Evolutionary conservation across 768 basidiomycete species (phyloP).

Genomic region (Thelephora aurantiotincta): DNA sequence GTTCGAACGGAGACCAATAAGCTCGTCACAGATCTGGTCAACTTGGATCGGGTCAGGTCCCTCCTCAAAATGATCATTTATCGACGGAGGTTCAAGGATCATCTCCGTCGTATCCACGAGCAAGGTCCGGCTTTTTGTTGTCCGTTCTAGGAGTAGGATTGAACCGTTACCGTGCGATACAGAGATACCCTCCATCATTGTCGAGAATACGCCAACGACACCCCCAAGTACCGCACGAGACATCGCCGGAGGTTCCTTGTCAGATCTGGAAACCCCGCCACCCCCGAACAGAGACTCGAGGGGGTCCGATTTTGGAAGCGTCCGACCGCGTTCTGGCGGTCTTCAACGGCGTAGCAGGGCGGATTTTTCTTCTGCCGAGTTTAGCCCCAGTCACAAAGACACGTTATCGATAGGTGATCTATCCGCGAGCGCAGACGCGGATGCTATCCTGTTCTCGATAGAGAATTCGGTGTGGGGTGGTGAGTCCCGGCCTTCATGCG

Average conservation of each 20-base stretch:
- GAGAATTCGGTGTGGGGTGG: slow-evolving; percentile 64
- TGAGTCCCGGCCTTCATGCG: slow-evolving; percentile 19
- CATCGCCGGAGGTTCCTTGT: slow-evolving; percentile 20
- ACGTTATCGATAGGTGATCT: slow-evolving; percentile 12
- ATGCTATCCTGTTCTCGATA: slow-evolving; percentile 39
- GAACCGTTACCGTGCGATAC: not conserved
- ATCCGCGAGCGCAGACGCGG: slow-evolving; percentile 19
- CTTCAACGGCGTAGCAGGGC: not conserved
- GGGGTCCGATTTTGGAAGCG: slow-evolving; percentile 34
- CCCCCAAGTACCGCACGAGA: slow-evolving; percentile 35
- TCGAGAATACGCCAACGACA: slow-evolving; percentile 42
- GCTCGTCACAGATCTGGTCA: slow-evolving; percentile 71
- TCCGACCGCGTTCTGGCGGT: slow-evolving; percentile 34
- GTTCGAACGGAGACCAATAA: slow-evolving; percentile 62
- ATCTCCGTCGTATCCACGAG: slow-evolving; percentile 4
- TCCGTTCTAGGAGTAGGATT: not conserved
- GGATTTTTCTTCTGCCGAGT: not conserved
- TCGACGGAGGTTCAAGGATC: slow-evolving; percentile 50
- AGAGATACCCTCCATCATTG: slow-evolving; percentile 64
- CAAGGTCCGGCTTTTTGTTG: not conserved
- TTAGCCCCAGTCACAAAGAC: slow-evolving; percentile 9
- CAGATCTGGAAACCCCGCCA: slow-evolving; percentile 21
- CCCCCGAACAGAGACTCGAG: slow-evolving; percentile 19
- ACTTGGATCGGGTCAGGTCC: slow-evolving; percentile 74
- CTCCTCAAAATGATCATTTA: slow-evolving; percentile 62